Evolutionary conservation across 306 rosid genomes (phyloP).

Genomic region (Sophora flavescens): DNA sequence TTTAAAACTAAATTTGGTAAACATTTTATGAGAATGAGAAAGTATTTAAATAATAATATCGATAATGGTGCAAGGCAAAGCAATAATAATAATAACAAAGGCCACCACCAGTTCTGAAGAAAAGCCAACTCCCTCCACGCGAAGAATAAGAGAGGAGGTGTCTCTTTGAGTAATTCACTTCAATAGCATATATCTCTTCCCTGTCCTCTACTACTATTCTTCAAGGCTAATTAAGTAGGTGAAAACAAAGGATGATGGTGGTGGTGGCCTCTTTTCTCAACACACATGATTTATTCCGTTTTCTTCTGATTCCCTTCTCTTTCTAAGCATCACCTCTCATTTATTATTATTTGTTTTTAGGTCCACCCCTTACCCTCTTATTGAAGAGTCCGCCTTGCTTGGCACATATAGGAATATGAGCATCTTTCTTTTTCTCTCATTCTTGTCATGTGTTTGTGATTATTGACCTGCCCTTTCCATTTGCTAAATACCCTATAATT

Average conservation of each 20-base stretch:
- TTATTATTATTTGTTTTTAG: conserved; percentile 18
- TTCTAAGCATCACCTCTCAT: conserved; percentile 20
- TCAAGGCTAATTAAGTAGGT: conserved; percentile 45
- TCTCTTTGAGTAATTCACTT: conserved; percentile 82
- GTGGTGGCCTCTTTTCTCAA: conserved; percentile 41
- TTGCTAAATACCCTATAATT: conserved; percentile 46
- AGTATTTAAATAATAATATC: conserved; percentile 3
- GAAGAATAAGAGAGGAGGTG: conserved; percentile 57
- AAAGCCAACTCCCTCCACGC: conserved; percentile 70
- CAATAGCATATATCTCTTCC: conserved; percentile 74
- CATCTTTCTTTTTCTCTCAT: conserved; percentile 64
- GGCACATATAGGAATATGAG: conserved; percentile 34
- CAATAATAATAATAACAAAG: conserved; percentile 49
- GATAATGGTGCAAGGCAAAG: conserved; percentile 32
- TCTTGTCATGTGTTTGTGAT: conserved; percentile 61
- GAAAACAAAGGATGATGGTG: conserved; percentile 41
- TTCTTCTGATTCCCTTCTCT: conserved; percentile 46
- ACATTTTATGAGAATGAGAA: not conserved
- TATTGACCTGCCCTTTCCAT: conserved; percentile 55
- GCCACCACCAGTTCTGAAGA: conserved; percentile 55
- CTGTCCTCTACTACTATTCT: conserved; percentile 27
- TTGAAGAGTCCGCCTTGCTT: conserved; percentile 70
- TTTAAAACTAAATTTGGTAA: not conserved
- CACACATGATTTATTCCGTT: conserved; percentile 41
- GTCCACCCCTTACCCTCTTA: conserved; percentile 47